Evolutionary conservation across 345 rosid genomes (phyloP).

Genomic region (Laguncularia racemosa): DNA sequence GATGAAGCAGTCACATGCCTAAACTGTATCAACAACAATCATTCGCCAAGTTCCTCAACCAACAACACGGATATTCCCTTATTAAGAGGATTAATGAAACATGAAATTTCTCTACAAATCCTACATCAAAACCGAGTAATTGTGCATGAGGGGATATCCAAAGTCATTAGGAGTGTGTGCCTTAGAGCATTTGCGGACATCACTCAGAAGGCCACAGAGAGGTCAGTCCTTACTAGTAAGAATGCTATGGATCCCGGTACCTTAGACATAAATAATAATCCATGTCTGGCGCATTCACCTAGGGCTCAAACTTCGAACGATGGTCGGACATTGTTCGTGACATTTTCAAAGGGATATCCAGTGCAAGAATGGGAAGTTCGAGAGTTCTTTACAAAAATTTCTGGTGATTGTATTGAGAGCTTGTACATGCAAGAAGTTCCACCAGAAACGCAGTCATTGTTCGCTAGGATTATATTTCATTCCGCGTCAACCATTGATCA

Average conservation of each 20-base stretch:
- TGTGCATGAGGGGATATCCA: slow-evolving; percentile 22
- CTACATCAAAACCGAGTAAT: slow-evolving; percentile 12
- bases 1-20: slow-evolving; percentile 25
- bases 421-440: slow-evolving; percentile 46
- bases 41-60: slow-evolving; percentile 1
- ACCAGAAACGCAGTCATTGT: slow-evolving; percentile 32
- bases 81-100: slow-evolving; percentile 17
- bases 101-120: slow-evolving; percentile 23
- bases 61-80: slow-evolving; percentile 19
- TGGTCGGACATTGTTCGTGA: slow-evolving; percentile 49
- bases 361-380: slow-evolving; percentile 41
- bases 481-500: slow-evolving; percentile 12
- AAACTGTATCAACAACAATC: background rate
- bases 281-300: slow-evolving; percentile 6
- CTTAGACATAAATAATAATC: too few species aligned
- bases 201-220: slow-evolving; percentile 22
- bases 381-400: slow-evolving; percentile 27
- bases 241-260: too few species aligned
- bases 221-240: too few species aligned
- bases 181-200: slow-evolving; percentile 29
- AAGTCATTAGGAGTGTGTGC: slow-evolving; percentile 23
- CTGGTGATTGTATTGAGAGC: slow-evolving; percentile 45
- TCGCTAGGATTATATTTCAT: slow-evolving; percentile 35
- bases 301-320: slow-evolving; percentile 16
- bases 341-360: slow-evolving; percentile 59